A percentile compares a stretch with the other conserved stretches of the same genome.
phyloP scores from a whole-genome alignment of 2,329 filamentous ascomycete species.

The Fusarium pininemorale region DNA sequence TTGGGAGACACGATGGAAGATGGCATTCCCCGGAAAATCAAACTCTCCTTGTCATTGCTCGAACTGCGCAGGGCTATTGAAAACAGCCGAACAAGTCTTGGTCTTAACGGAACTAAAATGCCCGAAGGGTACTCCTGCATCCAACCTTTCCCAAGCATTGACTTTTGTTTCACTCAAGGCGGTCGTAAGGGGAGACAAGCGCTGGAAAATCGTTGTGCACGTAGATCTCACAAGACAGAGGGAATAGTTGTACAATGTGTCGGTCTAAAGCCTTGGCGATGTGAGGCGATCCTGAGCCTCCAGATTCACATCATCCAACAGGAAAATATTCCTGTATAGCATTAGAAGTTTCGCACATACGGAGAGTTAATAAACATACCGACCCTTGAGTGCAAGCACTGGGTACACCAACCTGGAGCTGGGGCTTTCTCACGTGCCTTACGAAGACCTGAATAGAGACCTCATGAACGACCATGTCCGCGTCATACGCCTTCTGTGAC shows the following conservation, averaged over 20 bases:
- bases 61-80: slow-evolving; percentile 60
- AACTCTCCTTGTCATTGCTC: slow-evolving; percentile 52
- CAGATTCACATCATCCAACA: slow-evolving; percentile 73
- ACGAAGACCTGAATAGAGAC: slow-evolving; percentile 78
- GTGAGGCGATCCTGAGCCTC: slow-evolving; percentile 76
- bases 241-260: slow-evolving; percentile 47
- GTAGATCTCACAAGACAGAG: slow-evolving; percentile 69
- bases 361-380: slow-evolving; percentile 43
- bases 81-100: slow-evolving; percentile 66
- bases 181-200: slow-evolving; percentile 81
- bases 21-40: background rate
- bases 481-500: slow-evolving; percentile 66
- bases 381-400: slow-evolving; percentile 68
- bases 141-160: background rate
- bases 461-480: slow-evolving; percentile 74
- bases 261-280: slow-evolving; percentile 61
- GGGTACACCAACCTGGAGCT: slow-evolving; percentile 73
- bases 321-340: slow-evolving; percentile 58
- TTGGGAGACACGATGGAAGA: background rate
- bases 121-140: slow-evolving; percentile 70
- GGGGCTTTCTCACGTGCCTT: slow-evolving; percentile 52
- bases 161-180: slow-evolving; percentile 47
- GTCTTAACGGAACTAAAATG: slow-evolving; percentile 73
- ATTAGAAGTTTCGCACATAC: slow-evolving; percentile 4
- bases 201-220: slow-evolving; percentile 73